Conservation (phyloP, 129 eudicot species). For the Chrysanthemum makinoi region DNA sequence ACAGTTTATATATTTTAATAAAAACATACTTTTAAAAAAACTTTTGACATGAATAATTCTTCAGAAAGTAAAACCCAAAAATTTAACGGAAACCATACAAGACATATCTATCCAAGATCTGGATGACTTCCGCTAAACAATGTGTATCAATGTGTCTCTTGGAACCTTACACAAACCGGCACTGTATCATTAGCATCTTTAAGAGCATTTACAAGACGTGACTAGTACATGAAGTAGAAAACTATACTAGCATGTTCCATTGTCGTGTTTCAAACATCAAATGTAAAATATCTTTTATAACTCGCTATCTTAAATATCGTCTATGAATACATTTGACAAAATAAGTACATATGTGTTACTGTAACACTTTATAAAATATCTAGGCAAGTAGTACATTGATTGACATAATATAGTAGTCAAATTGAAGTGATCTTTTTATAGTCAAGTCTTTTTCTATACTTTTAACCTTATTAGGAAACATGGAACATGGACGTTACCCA, state of each 20-base stretch:
- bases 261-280: not conserved
- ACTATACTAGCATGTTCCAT: not conserved
- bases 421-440: not conserved
- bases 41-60: too few relatives aligned
- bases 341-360: too few relatives aligned
- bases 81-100: too few relatives aligned
- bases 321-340: too few relatives aligned
- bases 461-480: conserved; percentile 8
- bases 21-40: too few relatives aligned
- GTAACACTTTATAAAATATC: conserved; percentile 4
- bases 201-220: not conserved
- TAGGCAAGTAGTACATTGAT: not conserved
- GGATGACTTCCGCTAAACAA: too few relatives aligned
- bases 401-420: not conserved
- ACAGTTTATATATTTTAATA: too few relatives aligned
- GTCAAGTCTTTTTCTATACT: conserved; percentile 21
- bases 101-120: too few relatives aligned
- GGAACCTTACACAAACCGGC: not conserved
- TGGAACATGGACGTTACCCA: conserved; percentile 12
- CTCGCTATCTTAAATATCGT: not conserved
- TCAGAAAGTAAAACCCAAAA: too few relatives aligned
- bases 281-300: too few relatives aligned
- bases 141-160: too few relatives aligned
- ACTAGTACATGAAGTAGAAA: not conserved
- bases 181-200: not conserved